Base-by-base conservation (phyloP, 208 protist genomes). In the Leishmania aethiopica region DNA sequence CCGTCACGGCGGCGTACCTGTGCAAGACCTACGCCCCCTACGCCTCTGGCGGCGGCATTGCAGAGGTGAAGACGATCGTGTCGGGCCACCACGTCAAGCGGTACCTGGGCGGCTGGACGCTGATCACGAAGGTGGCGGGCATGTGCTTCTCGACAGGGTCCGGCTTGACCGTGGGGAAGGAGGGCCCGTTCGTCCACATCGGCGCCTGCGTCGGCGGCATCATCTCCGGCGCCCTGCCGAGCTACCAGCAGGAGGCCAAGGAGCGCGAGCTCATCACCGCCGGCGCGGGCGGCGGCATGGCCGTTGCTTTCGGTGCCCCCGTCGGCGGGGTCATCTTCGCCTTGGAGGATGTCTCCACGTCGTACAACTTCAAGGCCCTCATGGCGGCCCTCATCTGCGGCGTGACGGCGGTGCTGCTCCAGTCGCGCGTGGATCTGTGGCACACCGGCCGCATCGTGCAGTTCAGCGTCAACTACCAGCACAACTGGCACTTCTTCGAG, bases 141-240 rank as follows among this genome's bases (percentile, higher is more conserved):
- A 89, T 96, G 85, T 91, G 88, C 79, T 86, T 96, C 74, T 91
- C 90, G 66, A 93, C 93, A 35, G 95, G 93, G 60, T 91, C 91
- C 22, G 95, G 95, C 13, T 86, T 98, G 49, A 87, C 89, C 6
- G 85, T 96, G 19, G 95, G 95, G 45, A 97, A 96, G 77, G 95
- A 98, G 77, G 95, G 95, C 7, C 95, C 95, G 3, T 98, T 97
- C 83, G 94, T 98, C 32, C 95, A 98, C 78, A 92, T 98, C 85
- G 90, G 94, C n/a, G 89, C 93, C 40, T 95, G 92, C 85, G 86
- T 95, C 35, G 91, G 91, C 40, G 89, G 87, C 78, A 82, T 94
- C 71, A 78, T 96, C 47, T 75, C 95, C 22, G 78, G 86, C 49
- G 57, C 87, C 19, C 96, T 97, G 70, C 85, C 89, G 69, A 86